Base-by-base conservation (phyloP, 2,329 filamentous ascomycete genomes). In the Daldinia sp. region DNA sequence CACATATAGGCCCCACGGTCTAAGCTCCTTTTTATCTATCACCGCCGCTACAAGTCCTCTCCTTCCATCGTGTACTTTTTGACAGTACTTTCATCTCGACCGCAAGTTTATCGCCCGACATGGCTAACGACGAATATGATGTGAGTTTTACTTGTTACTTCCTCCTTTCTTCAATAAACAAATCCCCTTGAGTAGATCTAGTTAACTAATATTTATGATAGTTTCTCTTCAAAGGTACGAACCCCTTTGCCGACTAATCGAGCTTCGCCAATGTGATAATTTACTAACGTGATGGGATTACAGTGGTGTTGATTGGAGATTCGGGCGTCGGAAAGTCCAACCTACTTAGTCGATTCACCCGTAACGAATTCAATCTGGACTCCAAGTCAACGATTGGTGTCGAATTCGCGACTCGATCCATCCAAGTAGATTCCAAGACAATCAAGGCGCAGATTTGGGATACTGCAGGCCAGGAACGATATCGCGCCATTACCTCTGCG, bases 381-480 rank as follows among this genome's bases (percentile, higher is more conserved):
- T 96, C 94, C 80, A 98, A 99, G 88, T 98, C 95, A 68, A 99
- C 95, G 73, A 99, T 99, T 82, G 95, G 95, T 75, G 95, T 99
- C 80, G 95, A 99, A 83, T 99, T 99, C 79, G 95, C 96, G 74
- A 99, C 95, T 73, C 90, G 95, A 69, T 97, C 93, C 72, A 99
- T 99, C 78, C 94, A 98, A 82, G 95, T 99, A 76, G 95, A 99
- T 82, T 91, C 92, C 77, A 99, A 99, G 87, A 99, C 95, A 69
- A 99, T 99, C 89, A 99, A 99, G 87, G 95, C 95, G 73, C 95
- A 99, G 85, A 99, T 99, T 76, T 99, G 96, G 95, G 95, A 99
- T 84, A 99, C 95, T 62, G 95, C 95, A 71, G 95, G 95, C 72
- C 95, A 99, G 84, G 95, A 99, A 83, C 91, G 95, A 79, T 99